A percentile compares a stretch with the other conserved stretches of the same genome.
Evolutionary conservation across 768 basidiomycete species (phyloP).

Genomic region (Tulasnella calospora): DNA sequence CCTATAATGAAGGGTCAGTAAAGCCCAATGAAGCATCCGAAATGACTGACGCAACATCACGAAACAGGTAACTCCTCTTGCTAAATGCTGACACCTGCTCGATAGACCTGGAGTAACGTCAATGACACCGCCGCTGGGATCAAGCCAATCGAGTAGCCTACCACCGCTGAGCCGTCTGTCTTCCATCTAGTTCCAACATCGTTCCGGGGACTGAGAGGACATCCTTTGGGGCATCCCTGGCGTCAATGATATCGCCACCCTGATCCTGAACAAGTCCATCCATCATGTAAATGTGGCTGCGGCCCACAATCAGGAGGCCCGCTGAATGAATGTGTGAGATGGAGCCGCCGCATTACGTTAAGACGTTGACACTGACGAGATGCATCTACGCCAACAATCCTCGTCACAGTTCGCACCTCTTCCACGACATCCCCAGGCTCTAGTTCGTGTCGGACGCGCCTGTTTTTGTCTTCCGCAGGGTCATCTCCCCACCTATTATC

Average conservation of each 20-base stretch:
- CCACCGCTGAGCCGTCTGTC: slow-evolving; percentile 80
- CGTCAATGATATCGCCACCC: slow-evolving; percentile 85
- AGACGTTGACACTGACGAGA: slow-evolving; percentile 57
- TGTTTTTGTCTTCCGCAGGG: slow-evolving; percentile 80
- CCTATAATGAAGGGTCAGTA: slow-evolving; percentile 39
- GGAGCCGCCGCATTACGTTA: background rate
- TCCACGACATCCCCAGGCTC: slow-evolving; percentile 89
- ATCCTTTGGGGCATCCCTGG: slow-evolving; percentile 73
- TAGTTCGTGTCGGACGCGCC: slow-evolving; percentile 77
- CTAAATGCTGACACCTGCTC: slow-evolving; percentile 72
- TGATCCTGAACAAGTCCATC: slow-evolving; percentile 84
- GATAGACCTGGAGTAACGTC: slow-evolving; percentile 54
- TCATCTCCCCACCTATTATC: slow-evolving; percentile 66
- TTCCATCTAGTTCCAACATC: slow-evolving; percentile 70
- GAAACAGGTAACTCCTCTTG: slow-evolving; percentile 80
- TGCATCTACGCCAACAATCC: slow-evolving; percentile 86
- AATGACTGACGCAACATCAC: slow-evolving; percentile 75
- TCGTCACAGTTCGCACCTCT: slow-evolving; percentile 76
- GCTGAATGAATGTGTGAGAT: slow-evolving; percentile 43
- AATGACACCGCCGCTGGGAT: background rate
- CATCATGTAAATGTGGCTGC: slow-evolving; percentile 80
- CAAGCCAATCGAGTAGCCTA: slow-evolving; percentile 35
- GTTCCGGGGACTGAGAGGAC: slow-evolving; percentile 83
- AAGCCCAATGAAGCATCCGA: background rate
- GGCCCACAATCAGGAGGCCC: slow-evolving; percentile 82